Base-by-base conservation (phyloP, 78 protist species). In the Speleostelium caveatum region DNA sequence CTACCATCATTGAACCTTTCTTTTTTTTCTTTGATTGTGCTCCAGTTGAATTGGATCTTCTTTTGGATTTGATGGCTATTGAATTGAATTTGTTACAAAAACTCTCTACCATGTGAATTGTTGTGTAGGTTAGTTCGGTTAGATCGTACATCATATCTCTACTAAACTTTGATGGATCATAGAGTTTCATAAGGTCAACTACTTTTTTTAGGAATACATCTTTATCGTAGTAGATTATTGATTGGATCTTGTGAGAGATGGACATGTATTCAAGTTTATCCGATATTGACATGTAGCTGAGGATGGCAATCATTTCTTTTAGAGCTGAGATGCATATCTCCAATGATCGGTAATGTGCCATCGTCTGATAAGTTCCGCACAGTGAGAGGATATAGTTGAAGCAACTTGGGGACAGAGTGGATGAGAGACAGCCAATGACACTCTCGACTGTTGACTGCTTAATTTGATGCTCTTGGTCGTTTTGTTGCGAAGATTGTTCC, bases 211-310 rank as follows among this genome's bases (percentile, higher is more conserved):
- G 35, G 32, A 80, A 80, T 28, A 72, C 60, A 21, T 80, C 89
- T 14, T 35, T 36, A 21, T 80, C 60, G 21, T 33, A 80, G 16
- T 80, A 80, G 61, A 80, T 80, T 5, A n/a, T 41, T 10, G 75
- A 67, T 39, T 80, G 89, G 59, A 80, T 80, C 59, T 68, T 72
- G 3, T 12, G 22, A 1, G 89, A 80, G 19, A 80, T 68, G 28
- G 66, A 28, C 33, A 30, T 61, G 14, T 55, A 19, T 1, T 68
- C 33, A 22, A 41, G 19, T 17, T 53, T 12, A 16, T 38, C 66
- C 17, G 89, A 80, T 22, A 39, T 17, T 7, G 78, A 32, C 89
- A 80, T 68, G 12, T 39, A 80, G 19, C 51, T 32, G 30, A 80
- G 53, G 28, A 80, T 26, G 1, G 66, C 14, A 12, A 68, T 73